These are phyloP conservation scores for Citeromyces nyonsensis DNA, from an alignment of 805 yeast species.

Conservation along the genomic window DNA sequence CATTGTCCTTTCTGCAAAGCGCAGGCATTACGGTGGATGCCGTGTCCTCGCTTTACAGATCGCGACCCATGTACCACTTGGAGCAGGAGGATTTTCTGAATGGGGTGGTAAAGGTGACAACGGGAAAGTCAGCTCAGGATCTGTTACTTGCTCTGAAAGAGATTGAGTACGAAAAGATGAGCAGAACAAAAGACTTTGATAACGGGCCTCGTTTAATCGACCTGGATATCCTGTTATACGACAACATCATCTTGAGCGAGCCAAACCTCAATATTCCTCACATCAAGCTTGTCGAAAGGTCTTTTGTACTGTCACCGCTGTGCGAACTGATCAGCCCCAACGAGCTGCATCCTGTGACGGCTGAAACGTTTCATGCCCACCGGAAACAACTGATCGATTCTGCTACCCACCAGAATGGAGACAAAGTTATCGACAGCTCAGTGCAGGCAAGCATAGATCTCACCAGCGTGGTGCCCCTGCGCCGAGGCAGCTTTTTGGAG, in stretches of 20 bases:
- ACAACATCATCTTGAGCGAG: slow-evolving; percentile 35
- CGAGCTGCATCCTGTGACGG: slow-evolving; percentile 68
- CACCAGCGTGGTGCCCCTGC: slow-evolving; percentile 32
- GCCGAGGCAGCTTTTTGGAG: slow-evolving; percentile 11
- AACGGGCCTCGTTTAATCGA: slow-evolving; percentile 93
- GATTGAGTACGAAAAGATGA: slow-evolving; percentile 61
- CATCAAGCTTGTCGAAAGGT: slow-evolving; percentile 72
- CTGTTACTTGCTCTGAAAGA: slow-evolving; percentile 47
- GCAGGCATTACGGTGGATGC: slow-evolving; percentile 29
- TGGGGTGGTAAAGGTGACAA: slow-evolving; percentile 62
- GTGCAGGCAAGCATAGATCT: slow-evolving; percentile 36
- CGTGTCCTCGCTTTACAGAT: slow-evolving; percentile 70
- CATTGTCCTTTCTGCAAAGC: slow-evolving; percentile 30
- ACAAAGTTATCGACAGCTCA: slow-evolving; percentile 10
- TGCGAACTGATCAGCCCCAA: slow-evolving; percentile 65
- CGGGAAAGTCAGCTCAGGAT: slow-evolving; percentile 46
- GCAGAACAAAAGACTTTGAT: slow-evolving; percentile 62
- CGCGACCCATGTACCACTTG: slow-evolving; percentile 82
- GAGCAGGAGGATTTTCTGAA: slow-evolving; percentile 76
- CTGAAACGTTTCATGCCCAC: slow-evolving; percentile 65
- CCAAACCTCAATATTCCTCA: slow-evolving; percentile 69
- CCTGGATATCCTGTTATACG: slow-evolving; percentile 72
- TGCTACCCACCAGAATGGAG: background rate
- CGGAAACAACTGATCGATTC: slow-evolving; percentile 28
- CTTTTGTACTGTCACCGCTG: slow-evolving; percentile 82